Conservation (phyloP, 257 asterid species). For the Petunia secreta region DNA sequence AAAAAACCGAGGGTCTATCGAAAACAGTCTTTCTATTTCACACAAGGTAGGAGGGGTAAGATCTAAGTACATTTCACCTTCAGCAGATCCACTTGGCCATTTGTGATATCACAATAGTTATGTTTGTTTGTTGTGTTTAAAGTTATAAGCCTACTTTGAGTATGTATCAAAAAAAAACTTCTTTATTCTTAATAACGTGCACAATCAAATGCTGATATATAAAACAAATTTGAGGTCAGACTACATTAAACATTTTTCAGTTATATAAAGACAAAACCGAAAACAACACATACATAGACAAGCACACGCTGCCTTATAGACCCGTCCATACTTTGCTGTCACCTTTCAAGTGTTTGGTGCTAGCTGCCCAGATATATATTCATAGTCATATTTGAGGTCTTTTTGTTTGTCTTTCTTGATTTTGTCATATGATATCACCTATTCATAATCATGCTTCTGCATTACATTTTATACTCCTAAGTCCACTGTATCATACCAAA, state of each 20-base stretch:
- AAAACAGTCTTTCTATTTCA: too few species aligned
- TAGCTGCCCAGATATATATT: neutral
- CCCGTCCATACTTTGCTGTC: neutral
- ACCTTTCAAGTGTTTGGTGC: neutral
- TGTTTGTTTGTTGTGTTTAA: too few species aligned
- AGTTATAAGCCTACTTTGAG: too few species aligned
- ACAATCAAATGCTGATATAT: neutral
- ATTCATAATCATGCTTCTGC: neutral
- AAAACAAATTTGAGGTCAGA: neutral
- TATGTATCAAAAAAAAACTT: neutral
- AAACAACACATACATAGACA: neutral
- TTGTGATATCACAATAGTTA: too few species aligned
- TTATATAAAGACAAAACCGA: neutral
- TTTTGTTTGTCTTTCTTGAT: neutral
- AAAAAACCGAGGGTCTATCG: too few species aligned
- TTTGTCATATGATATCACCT: neutral
- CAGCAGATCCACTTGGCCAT: too few species aligned
- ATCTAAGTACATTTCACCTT: too few species aligned
- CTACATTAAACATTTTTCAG: too few species aligned
- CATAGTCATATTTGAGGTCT: neutral
- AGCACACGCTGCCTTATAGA: neutral
- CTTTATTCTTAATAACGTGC: neutral
- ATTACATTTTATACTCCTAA: too few species aligned
- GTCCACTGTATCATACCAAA: neutral
- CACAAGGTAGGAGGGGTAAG: too few species aligned